Percentiles rank a stretch among this genome's conserved stretches.
These are phyloP conservation scores for Beauveria varroae DNA, from an alignment of 2,329 filamentous ascomycete genomes.

Conservation along the genomic window DNA sequence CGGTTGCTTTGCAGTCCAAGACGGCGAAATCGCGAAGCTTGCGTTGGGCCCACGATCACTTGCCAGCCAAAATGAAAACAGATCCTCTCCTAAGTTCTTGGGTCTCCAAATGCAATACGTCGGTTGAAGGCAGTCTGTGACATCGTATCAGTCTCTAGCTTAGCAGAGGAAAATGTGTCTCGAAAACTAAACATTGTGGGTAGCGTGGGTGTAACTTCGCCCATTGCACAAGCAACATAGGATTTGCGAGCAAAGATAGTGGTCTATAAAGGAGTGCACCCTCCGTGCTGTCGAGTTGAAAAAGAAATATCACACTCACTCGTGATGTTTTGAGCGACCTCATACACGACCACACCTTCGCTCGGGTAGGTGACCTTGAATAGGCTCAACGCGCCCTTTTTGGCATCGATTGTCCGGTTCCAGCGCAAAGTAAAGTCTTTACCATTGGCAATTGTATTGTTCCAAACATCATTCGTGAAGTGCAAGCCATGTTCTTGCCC, in stretches of 20 bases:
- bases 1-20: slow-evolving; percentile 22
- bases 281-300: background rate
- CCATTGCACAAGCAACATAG: background rate
- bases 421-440: slow-evolving; percentile 21
- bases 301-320: slow-evolving; percentile 16
- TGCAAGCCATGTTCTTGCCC: slow-evolving; percentile 21
- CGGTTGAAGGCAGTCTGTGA: slow-evolving; percentile 16
- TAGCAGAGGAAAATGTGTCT: slow-evolving; percentile 3
- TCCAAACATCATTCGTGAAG: slow-evolving; percentile 27
- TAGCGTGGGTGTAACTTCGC: background rate
- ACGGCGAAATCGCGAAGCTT: slow-evolving; percentile 25
- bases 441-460: slow-evolving; percentile 27
- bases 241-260: background rate
- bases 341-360: slow-evolving; percentile 22
- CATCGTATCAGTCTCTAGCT: slow-evolving; percentile 3
- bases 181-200: slow-evolving; percentile 4
- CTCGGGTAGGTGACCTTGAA: slow-evolving; percentile 25
- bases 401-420: slow-evolving; percentile 21
- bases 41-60: slow-evolving; percentile 16
- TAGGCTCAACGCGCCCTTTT: slow-evolving; percentile 19
- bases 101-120: slow-evolving; percentile 24
- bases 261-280: background rate
- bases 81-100: slow-evolving; percentile 17
- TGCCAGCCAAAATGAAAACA: slow-evolving; percentile 25
- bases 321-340: slow-evolving; percentile 23